Evolutionary conservation across 225 moss, liverwort and hornwort species (phyloP).

Genomic region (Marchantia paleacea): DNA sequence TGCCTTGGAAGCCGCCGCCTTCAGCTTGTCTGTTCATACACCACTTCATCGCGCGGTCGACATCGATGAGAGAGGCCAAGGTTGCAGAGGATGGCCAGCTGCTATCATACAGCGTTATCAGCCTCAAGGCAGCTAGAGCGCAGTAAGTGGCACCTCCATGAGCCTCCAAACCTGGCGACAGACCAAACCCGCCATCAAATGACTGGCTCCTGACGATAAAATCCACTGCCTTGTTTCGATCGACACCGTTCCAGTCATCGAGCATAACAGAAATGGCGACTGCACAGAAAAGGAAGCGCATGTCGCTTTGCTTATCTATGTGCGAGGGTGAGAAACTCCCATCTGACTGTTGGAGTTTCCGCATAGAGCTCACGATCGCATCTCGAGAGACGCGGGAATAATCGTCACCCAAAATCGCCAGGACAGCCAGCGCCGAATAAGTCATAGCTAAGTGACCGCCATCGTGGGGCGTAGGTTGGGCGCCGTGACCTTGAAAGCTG

Average conservation of each 20-base stretch:
- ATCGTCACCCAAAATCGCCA: conserved; percentile 89
- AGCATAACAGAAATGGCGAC: conserved; percentile 87
- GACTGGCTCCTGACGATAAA: conserved; percentile 81
- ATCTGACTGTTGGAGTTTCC: conserved; percentile 81
- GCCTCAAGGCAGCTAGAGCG: conserved; percentile 77
- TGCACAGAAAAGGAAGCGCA: conserved; percentile 95
- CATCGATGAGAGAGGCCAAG: conserved; percentile 41
- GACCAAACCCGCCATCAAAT: conserved; percentile 78
- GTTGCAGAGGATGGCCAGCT: conserved; percentile 41
- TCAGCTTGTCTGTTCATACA: conserved; percentile 74
- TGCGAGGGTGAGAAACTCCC: conserved; percentile 80
- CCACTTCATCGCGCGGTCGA: conserved; percentile 57
- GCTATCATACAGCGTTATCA: conserved; percentile 62
- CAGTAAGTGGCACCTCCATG: conserved; percentile 97
- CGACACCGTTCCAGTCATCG: conserved; percentile 87
- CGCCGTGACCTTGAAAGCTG: conserved; percentile 51
- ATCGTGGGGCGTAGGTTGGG: conserved; percentile 62
- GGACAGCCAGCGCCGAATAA: conserved; percentile 81
- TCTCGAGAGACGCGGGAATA: conserved; percentile 65
- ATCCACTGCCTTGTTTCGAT: conserved; percentile 59
- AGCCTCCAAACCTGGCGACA: conserved; percentile 80
- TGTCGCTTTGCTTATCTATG: conserved; percentile 74
- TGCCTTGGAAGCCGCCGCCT: conserved; percentile 89
- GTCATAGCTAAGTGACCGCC: conserved; percentile 93
- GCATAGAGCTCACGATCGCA: conserved; percentile 57